A percentile compares a stretch with the other conserved stretches of the same genome.
Evolutionary conservation across 192 early-diverging fungal species (phyloP).

Genomic region (Entomortierella lignicola): DNA sequence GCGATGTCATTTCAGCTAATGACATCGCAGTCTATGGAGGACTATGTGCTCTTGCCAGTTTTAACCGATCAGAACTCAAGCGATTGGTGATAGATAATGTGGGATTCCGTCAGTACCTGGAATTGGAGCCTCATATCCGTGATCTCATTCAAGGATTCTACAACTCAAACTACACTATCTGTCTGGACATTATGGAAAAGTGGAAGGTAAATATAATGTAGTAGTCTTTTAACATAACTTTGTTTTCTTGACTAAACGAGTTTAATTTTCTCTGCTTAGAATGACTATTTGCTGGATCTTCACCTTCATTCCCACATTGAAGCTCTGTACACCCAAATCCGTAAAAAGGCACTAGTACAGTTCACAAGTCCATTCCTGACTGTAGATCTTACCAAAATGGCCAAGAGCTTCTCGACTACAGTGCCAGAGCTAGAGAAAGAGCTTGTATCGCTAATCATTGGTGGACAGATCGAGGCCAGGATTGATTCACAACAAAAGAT

Average conservation of each 20-base stretch:
- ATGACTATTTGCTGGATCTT: constrained; percentile 72
- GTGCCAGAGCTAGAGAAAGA: constrained; percentile 75
- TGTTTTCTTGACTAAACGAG: no score
- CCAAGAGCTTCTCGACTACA: constrained; percentile 71
- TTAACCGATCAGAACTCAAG: constrained; percentile 79
- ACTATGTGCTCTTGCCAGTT: constrained; percentile 82
- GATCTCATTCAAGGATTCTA: constrained; percentile 81
- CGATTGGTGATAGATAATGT: constrained; percentile 76
- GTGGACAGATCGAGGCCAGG: constrained; percentile 76
- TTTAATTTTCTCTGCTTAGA: constrained; percentile 30
- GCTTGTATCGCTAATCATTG: constrained; percentile 75
- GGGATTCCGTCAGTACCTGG: constrained; percentile 81
- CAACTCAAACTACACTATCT: constrained; percentile 76
- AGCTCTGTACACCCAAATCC: constrained; percentile 73
- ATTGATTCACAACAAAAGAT: constrained; percentile 93
- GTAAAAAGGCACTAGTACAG: constrained; percentile 82
- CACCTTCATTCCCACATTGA: constrained; percentile 80
- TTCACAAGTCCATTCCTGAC: constrained; percentile 85
- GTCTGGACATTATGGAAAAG: constrained; percentile 73
- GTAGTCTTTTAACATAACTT: no score
- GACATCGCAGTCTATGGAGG: constrained; percentile 88
- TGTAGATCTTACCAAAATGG: constrained; percentile 85
- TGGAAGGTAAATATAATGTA: constrained; percentile 65
- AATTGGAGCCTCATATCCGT: constrained; percentile 82
- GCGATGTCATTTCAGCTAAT: constrained; percentile 73